phyloP scores from a whole-genome alignment of 805 yeast genomes.

The Torulaspora delbrueckii region DNA sequence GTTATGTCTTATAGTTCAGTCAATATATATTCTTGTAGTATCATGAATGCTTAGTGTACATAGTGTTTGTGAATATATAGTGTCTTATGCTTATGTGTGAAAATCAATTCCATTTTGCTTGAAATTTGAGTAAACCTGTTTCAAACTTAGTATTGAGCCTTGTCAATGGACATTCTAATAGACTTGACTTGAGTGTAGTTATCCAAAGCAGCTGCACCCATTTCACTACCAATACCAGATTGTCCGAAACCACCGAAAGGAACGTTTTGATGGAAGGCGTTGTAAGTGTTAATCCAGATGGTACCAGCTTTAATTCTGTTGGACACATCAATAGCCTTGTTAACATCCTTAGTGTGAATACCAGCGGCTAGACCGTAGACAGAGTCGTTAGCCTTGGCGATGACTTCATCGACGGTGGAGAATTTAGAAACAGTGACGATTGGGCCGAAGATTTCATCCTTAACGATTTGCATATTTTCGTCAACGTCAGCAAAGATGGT shows the following conservation, averaged over 20 bases:
- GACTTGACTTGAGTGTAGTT: slow-evolving; percentile 81
- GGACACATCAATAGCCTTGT: slow-evolving; percentile 63
- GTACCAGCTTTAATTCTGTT: slow-evolving; percentile 71
- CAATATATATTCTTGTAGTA: background rate
- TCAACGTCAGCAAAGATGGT: slow-evolving; percentile 81
- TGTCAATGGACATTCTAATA: slow-evolving; percentile 56
- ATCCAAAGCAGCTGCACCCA: slow-evolving; percentile 81
- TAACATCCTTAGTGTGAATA: slow-evolving; percentile 66
- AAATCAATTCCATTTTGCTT: too few relatives aligned
- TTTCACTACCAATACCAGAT: slow-evolving; percentile 88
- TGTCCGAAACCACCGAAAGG: slow-evolving; percentile 91
- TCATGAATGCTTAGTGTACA: slow-evolving; percentile 4
- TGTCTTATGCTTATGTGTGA: background rate
- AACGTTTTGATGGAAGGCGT: slow-evolving; percentile 76
- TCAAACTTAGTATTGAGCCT: slow-evolving; percentile 5
- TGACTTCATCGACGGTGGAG: slow-evolving; percentile 65
- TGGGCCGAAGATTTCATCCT: slow-evolving; percentile 92
- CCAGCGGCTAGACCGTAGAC: slow-evolving; percentile 86
- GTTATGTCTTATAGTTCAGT: too few relatives aligned
- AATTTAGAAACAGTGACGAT: slow-evolving; percentile 74
- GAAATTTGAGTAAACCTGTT: background rate
- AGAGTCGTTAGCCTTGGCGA: slow-evolving; percentile 68
- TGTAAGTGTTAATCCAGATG: slow-evolving; percentile 79
- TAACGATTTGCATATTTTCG: slow-evolving; percentile 67
- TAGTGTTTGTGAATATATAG: background rate